Conservation (phyloP, 495 filamentous ascomycete species). For the Lophiotrema nucula region DNA sequence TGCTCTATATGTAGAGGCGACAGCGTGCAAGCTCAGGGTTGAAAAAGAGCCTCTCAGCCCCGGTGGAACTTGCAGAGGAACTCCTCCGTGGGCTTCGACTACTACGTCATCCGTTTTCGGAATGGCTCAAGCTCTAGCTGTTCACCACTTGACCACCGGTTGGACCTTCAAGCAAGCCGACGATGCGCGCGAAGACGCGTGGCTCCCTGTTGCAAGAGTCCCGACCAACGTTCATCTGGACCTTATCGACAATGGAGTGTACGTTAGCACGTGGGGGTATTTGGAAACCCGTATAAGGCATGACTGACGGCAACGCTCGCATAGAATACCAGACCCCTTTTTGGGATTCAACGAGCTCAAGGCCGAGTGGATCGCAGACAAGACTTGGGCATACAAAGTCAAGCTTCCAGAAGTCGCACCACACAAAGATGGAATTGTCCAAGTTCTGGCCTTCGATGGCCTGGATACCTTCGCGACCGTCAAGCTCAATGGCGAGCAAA, state of each 20-base stretch:
- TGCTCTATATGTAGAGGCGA: slow-evolving; percentile 29
- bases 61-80: neutral
- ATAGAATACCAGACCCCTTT: slow-evolving; percentile 44
- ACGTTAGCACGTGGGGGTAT: slow-evolving; percentile 28
- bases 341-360: slow-evolving; percentile 42
- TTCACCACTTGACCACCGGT: slow-evolving; percentile 34
- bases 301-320: slow-evolving; percentile 15
- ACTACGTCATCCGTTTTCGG: neutral
- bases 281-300: slow-evolving; percentile 16
- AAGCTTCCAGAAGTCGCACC: slow-evolving; percentile 24
- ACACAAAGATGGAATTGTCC: slow-evolving; percentile 18
- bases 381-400: slow-evolving; percentile 40
- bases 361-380: slow-evolving; percentile 42
- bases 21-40: neutral
- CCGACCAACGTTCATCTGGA: slow-evolving; percentile 45
- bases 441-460: slow-evolving; percentile 42
- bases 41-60: slow-evolving; percentile 10
- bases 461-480: slow-evolving; percentile 44
- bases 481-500: slow-evolving; percentile 39
- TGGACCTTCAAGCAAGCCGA: slow-evolving; percentile 42
- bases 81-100: neutral
- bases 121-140: slow-evolving; percentile 32
- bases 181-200: slow-evolving; percentile 28
- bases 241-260: slow-evolving; percentile 41
- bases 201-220: slow-evolving; percentile 38